Evolutionary conservation across 768 basidiomycete genomes (phyloP).

Genomic region (Lentinula detonsa): DNA sequence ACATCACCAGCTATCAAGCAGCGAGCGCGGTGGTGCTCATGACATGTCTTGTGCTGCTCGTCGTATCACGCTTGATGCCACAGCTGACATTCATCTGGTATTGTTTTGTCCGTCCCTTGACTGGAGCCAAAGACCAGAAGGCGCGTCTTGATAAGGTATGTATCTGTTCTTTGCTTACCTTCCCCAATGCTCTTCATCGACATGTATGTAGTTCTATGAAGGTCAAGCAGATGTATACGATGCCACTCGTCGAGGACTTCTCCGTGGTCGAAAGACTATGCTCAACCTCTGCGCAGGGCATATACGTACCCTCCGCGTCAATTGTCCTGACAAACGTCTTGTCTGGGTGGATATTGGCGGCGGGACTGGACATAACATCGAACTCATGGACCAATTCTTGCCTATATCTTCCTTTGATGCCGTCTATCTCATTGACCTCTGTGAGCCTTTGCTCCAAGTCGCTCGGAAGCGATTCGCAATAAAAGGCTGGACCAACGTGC

Average conservation of each 20-base stretch:
- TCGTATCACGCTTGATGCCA: constrained; percentile 22
- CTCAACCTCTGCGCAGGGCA: constrained; percentile 61
- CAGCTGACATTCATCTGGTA: constrained; percentile 45
- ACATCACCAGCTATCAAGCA: background rate
- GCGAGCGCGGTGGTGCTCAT: background rate
- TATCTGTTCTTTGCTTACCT: background rate
- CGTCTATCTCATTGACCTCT: constrained; percentile 66
- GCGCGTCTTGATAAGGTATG: constrained; percentile 38
- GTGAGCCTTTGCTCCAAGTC: constrained; percentile 63
- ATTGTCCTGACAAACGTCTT: constrained; percentile 37
- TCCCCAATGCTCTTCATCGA: background rate
- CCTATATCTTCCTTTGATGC: constrained; percentile 51
- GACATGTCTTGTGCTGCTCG: background rate
- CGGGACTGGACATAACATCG: constrained; percentile 66
- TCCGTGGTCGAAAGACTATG: constrained; percentile 71
- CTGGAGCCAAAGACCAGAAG: constrained; percentile 29
- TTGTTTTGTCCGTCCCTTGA: constrained; percentile 40
- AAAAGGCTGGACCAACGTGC: constrained; percentile 70
- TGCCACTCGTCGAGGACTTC: constrained; percentile 50
- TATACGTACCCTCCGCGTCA: constrained; percentile 38
- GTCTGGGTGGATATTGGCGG: constrained; percentile 81
- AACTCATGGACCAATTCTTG: constrained; percentile 56
- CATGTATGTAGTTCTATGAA: constrained; percentile 45
- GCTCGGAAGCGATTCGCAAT: constrained; percentile 61
- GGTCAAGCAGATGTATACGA: constrained; percentile 74